Percentiles rank a stretch among this genome's conserved stretches.
Conservation (phyloP, 1,284 basidiomycete genomes). For the Trametes sp. region DNA sequence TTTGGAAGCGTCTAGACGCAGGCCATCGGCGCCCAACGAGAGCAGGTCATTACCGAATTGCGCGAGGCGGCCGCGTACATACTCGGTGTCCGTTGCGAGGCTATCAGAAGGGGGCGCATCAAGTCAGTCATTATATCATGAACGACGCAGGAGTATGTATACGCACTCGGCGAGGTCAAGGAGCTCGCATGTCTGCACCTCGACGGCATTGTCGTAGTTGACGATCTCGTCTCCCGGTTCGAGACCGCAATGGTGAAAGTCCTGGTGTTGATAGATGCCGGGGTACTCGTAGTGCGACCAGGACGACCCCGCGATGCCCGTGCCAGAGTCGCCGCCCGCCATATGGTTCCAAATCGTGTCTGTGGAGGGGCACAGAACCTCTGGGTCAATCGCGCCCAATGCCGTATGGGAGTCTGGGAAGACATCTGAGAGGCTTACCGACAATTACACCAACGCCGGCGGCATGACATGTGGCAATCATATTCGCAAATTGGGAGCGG, state of each 20-base stretch:
- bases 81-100: conserved; percentile 66
- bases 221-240: conserved; percentile 60
- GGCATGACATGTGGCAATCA: conserved; percentile 64
- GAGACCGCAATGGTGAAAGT: conserved; percentile 73
- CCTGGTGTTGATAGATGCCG: conserved; percentile 59
- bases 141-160: not conserved
- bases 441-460: conserved; percentile 68
- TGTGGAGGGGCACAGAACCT: conserved; percentile 32
- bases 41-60: conserved; percentile 67
- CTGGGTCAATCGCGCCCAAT: too few species aligned
- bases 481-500: conserved; percentile 58
- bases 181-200: conserved; percentile 70
- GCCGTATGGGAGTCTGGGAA: not conserved
- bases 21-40: conserved; percentile 67
- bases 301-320: conserved; percentile 55
- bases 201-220: conserved; percentile 56
- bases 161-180: conserved; percentile 64
- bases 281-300: conserved; percentile 69
- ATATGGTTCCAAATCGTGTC: conserved; percentile 75
- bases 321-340: conserved; percentile 54
- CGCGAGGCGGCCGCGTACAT: conserved; percentile 61
- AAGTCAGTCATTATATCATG: too few species aligned
- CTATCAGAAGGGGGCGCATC: conserved; percentile 42
- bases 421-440: conserved; percentile 46
- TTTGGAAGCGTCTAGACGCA: conserved; percentile 74